A percentile compares a stretch with the other conserved stretches of the same genome.
These are phyloP conservation scores for Starmerella kuoi DNA, from an alignment of 805 yeast species.

Conservation along the genomic window DNA sequence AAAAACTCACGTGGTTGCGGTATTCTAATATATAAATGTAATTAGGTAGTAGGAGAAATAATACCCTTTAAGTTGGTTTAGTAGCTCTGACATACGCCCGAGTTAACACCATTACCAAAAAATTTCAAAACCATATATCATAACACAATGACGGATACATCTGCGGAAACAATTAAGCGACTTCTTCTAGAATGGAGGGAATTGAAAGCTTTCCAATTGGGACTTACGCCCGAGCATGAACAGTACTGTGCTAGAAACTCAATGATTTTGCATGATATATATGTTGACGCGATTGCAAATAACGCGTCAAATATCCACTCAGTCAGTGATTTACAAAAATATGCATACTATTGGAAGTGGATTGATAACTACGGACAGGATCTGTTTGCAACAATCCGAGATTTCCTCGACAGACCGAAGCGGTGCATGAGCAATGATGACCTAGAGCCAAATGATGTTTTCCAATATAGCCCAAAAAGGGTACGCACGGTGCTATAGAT, in stretches of 20 bases:
- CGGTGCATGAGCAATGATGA: slow-evolving; percentile 9
- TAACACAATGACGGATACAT: neutral
- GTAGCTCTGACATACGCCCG: no score
- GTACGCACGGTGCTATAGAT: slow-evolving; percentile 5
- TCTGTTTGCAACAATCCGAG: slow-evolving; percentile 21
- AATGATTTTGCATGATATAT: slow-evolving; percentile 26
- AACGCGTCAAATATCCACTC: slow-evolving; percentile 22
- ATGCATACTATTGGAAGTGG: slow-evolving; percentile 27
- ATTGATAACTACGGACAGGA: slow-evolving; percentile 25
- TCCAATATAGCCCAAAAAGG: slow-evolving; percentile 5
- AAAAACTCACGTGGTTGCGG: no score
- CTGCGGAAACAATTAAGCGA: slow-evolving; percentile 1
- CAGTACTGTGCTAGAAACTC: slow-evolving; percentile 25
- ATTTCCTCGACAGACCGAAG: slow-evolving; percentile 21
- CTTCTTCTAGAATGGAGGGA: slow-evolving; percentile 20
- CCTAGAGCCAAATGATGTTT: neutral
- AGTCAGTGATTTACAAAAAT: slow-evolving; percentile 21
- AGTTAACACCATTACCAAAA: no score
- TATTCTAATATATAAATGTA: no score
- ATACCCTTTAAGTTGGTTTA: no score
- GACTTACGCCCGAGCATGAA: slow-evolving; percentile 20
- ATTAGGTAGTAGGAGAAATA: no score
- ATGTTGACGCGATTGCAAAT: slow-evolving; percentile 24
- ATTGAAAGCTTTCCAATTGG: slow-evolving; percentile 17
- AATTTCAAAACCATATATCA: no score